Conservation (phyloP, 2,329 filamentous ascomycete genomes). For the Fusarium citri region DNA sequence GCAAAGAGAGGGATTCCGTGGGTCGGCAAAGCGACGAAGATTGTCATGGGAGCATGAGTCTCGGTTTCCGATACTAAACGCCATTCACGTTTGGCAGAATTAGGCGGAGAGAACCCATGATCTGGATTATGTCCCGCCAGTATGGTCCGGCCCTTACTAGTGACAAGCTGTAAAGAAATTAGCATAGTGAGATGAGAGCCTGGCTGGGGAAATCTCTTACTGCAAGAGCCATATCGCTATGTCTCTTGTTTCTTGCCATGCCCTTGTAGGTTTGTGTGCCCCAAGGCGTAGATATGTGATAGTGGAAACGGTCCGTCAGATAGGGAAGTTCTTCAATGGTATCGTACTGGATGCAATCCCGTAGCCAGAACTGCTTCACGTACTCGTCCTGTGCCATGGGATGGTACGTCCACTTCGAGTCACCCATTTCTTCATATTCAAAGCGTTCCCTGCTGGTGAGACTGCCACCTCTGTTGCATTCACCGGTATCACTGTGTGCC, state of each 20-base stretch:
- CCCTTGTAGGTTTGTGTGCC: conserved; percentile 1
- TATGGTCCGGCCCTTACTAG: neutral
- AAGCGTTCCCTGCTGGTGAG: neutral
- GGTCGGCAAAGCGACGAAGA: conserved; percentile 2
- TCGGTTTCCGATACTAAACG: neutral
- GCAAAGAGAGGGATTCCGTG: conserved; percentile 5
- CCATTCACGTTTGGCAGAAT: conserved; percentile 7
- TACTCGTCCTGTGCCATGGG: conserved; percentile 5
- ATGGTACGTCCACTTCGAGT: conserved; percentile 16
- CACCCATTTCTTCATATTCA: neutral
- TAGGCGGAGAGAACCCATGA: neutral
- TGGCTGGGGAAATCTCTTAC: neutral
- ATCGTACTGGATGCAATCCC: neutral
- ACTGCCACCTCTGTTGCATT: accelerated
- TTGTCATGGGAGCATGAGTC: neutral
- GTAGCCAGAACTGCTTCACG: conserved; percentile 21
- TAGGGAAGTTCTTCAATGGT: neutral
- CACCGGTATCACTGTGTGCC: neutral
- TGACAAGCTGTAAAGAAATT: neutral
- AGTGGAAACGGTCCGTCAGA: neutral
- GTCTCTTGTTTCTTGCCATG: neutral
- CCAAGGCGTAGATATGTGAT: conserved; percentile 6
- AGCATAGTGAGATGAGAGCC: neutral
- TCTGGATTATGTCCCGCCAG: conserved; percentile 3
- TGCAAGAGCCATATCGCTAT: conserved; percentile 10